Evolutionary conservation across 495 filamentous ascomycete species (phyloP).

Genomic region (Aspergillus affinis): DNA sequence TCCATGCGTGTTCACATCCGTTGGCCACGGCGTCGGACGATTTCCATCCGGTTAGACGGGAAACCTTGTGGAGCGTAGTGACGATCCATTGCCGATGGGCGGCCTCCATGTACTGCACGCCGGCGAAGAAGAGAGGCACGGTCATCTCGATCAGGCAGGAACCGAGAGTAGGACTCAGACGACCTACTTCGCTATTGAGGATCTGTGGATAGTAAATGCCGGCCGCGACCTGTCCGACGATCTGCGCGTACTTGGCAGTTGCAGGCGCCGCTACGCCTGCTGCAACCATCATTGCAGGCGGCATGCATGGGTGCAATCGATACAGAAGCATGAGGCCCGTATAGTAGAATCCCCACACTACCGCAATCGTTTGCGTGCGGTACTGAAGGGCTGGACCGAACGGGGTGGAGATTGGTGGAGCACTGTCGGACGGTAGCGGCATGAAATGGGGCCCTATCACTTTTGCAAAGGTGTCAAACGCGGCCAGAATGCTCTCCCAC

Average conservation of each 20-base stretch:
- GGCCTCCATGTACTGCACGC: conserved; percentile 71
- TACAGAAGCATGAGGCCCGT: conserved; percentile 75
- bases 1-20: conserved; percentile 84
- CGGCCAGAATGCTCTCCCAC: conserved; percentile 72
- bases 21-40: conserved; percentile 73
- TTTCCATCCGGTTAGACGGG: conserved; percentile 83
- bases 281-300: conserved; percentile 84
- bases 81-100: conserved; percentile 76
- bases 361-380: conserved; percentile 79
- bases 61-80: conserved; percentile 67
- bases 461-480: conserved; percentile 63
- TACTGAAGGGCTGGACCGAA: conserved; percentile 85
- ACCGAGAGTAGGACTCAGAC: conserved; percentile 76
- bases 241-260: conserved; percentile 67
- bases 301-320: conserved; percentile 84
- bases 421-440: conserved; percentile 71
- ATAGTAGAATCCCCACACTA: conserved; percentile 82
- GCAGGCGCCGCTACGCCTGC: conserved; percentile 67
- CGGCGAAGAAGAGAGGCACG: conserved; percentile 82
- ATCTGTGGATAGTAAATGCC: conserved; percentile 69
- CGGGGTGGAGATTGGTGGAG: conserved; percentile 62
- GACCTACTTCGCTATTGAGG: conserved; percentile 50
- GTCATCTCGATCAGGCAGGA: conserved; percentile 77
- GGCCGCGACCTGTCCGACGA: conserved; percentile 77
- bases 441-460: conserved; percentile 75